Base-by-base conservation (phyloP, 2,329 filamentous ascomycete genomes). In the Colletotrichum trifolii region DNA sequence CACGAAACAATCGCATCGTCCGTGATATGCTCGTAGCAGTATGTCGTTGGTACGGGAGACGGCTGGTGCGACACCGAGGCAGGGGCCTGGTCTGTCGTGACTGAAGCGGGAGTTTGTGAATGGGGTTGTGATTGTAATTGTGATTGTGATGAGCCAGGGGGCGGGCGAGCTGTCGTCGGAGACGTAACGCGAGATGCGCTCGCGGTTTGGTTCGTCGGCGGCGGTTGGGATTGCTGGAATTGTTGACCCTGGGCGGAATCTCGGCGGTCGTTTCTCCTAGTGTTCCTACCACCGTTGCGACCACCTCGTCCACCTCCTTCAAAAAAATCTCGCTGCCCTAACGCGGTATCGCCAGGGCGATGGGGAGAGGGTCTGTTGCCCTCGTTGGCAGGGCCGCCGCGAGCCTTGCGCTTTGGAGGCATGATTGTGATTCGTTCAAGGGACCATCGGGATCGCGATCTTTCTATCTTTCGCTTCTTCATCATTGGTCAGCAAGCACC, bases 11-110 rank as follows among this genome's bases (percentile, higher is more conserved):
- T 76, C 59, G 86, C 84, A 25, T 89, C 85, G 67, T 93, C 88
- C 5, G 91, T 96, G 50, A 97, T 77, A 71, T 91, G 89, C 62
- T 90, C 86, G 77, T 96, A 97, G 70, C 85, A 86, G 76, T 91
- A 96, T 54, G 78, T 81, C 36, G 81, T 78, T 52, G 72, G 73
- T 40, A 77, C 69, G 8, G 80, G 75, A 38, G 76, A 73, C 46
- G 69, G 73, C 53, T 72, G 73, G 43, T 71, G 56, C 35, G 67
- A 67, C 17, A 39, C 38, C 15, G 58, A 25, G 34, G 70, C 68
- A 4, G 73, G 68, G 9, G 73, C 72, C 17, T 35, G 73, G 67
- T 2, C 60, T 38, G 72, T 71, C 9, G 73, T 63, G 13, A 70
- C 66, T 5, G 76, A 67, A 56, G 70, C 64, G 35, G 70, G 59